These are phyloP conservation scores for Cryptococcus floricola DNA, from an alignment of 1,284 basidiomycete genomes.

Conservation along the genomic window DNA sequence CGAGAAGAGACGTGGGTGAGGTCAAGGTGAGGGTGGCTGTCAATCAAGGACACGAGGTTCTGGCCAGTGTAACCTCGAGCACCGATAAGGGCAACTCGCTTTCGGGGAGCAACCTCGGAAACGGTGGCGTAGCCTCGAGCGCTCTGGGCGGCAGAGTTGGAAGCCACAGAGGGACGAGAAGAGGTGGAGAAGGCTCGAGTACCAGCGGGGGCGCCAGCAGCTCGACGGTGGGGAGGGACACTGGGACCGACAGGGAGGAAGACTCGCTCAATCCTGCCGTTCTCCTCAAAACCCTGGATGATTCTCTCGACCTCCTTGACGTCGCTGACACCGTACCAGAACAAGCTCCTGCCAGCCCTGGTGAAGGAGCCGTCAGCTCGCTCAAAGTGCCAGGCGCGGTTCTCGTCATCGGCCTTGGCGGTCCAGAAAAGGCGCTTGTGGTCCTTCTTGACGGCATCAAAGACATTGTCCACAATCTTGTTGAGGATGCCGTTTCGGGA, in stretches of 20 bases:
- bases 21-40: constrained; percentile 78
- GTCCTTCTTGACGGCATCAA: constrained; percentile 91
- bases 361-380: constrained; percentile 97
- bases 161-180: constrained; percentile 53
- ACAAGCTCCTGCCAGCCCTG: constrained; percentile 81
- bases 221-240: constrained; percentile 60
- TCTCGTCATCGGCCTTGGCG: constrained; percentile 87
- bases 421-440: constrained; percentile 96
- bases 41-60: constrained; percentile 78
- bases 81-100: constrained; percentile 91
- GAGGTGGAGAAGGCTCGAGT: constrained; percentile 70
- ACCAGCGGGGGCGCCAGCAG: constrained; percentile 47
- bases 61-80: constrained; percentile 93
- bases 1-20: constrained; percentile 95
- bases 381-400: constrained; percentile 98
- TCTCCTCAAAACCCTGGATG: constrained; percentile 77
- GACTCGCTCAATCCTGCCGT: constrained; percentile 76
- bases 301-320: constrained; percentile 86
- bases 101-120: constrained; percentile 62
- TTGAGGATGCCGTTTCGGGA: constrained; percentile 87
- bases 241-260: constrained; percentile 88
- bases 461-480: constrained; percentile 95
- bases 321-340: constrained; percentile 96
- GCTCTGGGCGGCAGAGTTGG: constrained; percentile 53
- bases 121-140: constrained; percentile 51